A percentile compares a stretch with the other conserved stretches of the same genome.
phyloP scores from a whole-genome alignment of 192 early-diverging fungal species.

The Neocallimastix lanati region DNA sequence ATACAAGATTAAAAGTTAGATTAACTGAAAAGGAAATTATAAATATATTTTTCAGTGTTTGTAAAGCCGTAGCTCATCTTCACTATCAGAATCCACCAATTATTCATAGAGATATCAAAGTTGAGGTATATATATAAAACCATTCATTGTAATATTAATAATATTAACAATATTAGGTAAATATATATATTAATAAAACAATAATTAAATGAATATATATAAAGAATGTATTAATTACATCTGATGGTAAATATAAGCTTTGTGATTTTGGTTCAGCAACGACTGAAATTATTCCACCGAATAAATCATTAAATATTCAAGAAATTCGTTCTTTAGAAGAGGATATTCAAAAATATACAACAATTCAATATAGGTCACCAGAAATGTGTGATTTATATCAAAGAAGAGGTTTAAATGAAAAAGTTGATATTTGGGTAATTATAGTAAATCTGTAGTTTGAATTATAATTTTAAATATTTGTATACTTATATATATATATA shows the following conservation, averaged over 20 bases:
- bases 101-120: conserved; percentile 66
- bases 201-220: no score
- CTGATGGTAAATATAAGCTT: conserved; percentile 56
- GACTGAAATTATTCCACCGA: conserved; percentile 23
- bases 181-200: neutral
- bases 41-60: conserved; percentile 69
- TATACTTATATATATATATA: no score
- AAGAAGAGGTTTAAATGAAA: conserved; percentile 62
- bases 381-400: conserved; percentile 89
- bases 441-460: no score
- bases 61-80: conserved; percentile 77
- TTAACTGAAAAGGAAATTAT: conserved; percentile 68
- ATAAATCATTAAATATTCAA: conserved; percentile 31
- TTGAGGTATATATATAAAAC: neutral
- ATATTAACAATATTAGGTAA: neutral
- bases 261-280: conserved; percentile 94
- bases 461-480: no score
- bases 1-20: conserved; percentile 48
- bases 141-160: no score
- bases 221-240: conserved; percentile 24
- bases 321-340: conserved; percentile 69
- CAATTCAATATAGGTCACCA: conserved; percentile 85
- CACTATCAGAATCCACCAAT: conserved; percentile 68
- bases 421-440: conserved; percentile 43
- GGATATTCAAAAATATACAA: conserved; percentile 67